Evolutionary conservation across 768 basidiomycete genomes (phyloP), one percentile per base, ranked within the genome.

Genomic region (Agrocybe chaxingu): DNA sequence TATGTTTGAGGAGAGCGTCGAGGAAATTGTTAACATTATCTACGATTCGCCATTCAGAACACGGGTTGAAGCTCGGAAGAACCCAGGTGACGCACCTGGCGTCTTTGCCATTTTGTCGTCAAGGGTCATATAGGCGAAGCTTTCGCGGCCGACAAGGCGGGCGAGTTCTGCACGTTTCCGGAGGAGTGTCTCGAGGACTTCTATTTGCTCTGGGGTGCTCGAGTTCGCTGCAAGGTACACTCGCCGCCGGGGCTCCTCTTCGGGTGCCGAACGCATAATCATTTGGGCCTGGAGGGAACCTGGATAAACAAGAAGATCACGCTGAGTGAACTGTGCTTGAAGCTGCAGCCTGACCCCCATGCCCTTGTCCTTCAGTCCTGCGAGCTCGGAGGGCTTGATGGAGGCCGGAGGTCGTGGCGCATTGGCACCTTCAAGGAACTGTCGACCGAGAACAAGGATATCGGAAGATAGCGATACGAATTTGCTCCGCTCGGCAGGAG

Each of bases 21-120:
- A 99, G 74, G 68, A 99, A 99, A 41, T 85, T 83, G 53, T 73
- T 75, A 18, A 98, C 96, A 65, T 98, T 93, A 56, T 86, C 93
- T 89, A 50, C 12, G 8, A n/a, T 19, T 19, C 39, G 11, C 45
- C 10, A 35, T 31, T 50, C 31, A 53, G 43, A 8, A 38, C 12
- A 12, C 41, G 8, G 45, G 35, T 53, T 32, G 29, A 46, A 37
- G 12, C 8, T 12, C 4, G 39, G 45, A 52, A 41, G 47, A 48
- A 53, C 19, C n/a, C n/a, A n/a, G n/a, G n/a, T n/a, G n/a, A n/a
- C 40, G 45, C 52, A 91, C 90, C 90, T 46, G 96, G 95, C 31
- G 84, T 88, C 67, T 89, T 92, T 1, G 95, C 96, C 97, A 99
- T 99, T 72, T 97, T 99, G 68, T 98, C 95, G 30, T 80, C 80